Evolutionary conservation across 2,329 filamentous ascomycete species (phyloP).

Genomic region (Pleomassaria siparia): DNA sequence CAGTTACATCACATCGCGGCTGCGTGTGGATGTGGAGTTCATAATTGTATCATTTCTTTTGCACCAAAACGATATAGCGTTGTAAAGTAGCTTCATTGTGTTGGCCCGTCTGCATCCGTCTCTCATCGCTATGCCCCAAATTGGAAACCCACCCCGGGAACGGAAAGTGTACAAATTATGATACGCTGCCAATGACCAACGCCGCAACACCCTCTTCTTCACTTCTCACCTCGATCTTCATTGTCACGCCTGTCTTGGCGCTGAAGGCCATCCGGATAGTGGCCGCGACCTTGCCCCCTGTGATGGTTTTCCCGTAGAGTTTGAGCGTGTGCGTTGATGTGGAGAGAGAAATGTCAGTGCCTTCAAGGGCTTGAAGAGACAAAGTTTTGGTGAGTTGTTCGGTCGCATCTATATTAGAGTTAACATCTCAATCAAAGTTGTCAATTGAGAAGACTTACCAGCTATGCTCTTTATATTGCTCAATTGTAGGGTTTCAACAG

Average conservation of each 20-base stretch:
- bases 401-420: conserved; percentile 70
- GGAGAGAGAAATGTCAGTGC: conserved; percentile 86
- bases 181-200: conserved; percentile 80
- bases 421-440: conserved; percentile 12
- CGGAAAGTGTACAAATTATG: conserved; percentile 51
- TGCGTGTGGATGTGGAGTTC: not conserved
- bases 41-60: conserved; percentile 4
- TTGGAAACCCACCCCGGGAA: not conserved
- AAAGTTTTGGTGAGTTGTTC: conserved; percentile 85
- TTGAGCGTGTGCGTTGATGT: conserved; percentile 92
- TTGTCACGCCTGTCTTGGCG: conserved; percentile 88
- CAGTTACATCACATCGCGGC: not conserved
- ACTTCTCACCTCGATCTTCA: conserved; percentile 88
- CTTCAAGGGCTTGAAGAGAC: conserved; percentile 90
- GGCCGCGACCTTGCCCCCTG: conserved; percentile 83
- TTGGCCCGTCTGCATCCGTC: not conserved
- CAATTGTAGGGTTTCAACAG: conserved; percentile 86
- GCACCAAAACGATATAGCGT: not conserved
- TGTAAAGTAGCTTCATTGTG: not conserved
- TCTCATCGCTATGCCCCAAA: not conserved
- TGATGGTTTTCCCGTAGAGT: conserved; percentile 91
- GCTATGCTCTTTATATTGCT: conserved; percentile 88
- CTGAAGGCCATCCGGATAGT: conserved; percentile 92
- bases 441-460: conserved; percentile 59
- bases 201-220: conserved; percentile 91